Percentiles rank a stretch among this genome's conserved stretches.
Evolutionary conservation across 768 basidiomycete genomes (phyloP).

Genomic region (Suillus brevipes): DNA sequence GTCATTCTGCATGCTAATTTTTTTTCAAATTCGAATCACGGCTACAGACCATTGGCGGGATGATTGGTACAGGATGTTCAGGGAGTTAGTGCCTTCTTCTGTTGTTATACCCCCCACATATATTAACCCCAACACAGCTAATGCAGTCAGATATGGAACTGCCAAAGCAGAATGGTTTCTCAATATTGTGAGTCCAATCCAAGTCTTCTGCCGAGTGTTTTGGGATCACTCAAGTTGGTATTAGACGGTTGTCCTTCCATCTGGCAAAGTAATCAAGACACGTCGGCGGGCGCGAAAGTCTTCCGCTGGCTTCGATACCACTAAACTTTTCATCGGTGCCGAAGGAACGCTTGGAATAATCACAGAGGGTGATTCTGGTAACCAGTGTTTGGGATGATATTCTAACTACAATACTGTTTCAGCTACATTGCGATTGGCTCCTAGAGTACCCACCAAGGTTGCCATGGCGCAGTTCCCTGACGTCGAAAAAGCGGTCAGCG

Average conservation of each 20-base stretch:
- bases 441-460: slow-evolving; percentile 78
- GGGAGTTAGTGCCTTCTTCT: slow-evolving; percentile 56
- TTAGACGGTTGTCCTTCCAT: slow-evolving; percentile 82
- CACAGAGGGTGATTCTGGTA: slow-evolving; percentile 61
- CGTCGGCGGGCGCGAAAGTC: slow-evolving; percentile 79
- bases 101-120: not conserved
- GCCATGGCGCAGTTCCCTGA: slow-evolving; percentile 86
- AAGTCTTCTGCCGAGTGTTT: slow-evolving; percentile 6
- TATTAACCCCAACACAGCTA: slow-evolving; percentile 44
- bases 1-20: slow-evolving; percentile 17
- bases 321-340: slow-evolving; percentile 87
- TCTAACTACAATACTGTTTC: not conserved
- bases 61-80: slow-evolving; percentile 85
- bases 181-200: slow-evolving; percentile 55
- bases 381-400: slow-evolving; percentile 24
- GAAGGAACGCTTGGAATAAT: slow-evolving; percentile 90
- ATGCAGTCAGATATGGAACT: slow-evolving; percentile 84
- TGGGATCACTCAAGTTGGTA: slow-evolving; percentile 34
- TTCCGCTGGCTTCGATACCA: slow-evolving; percentile 83
- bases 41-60: slow-evolving; percentile 76
- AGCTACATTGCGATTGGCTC: slow-evolving; percentile 81
- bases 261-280: slow-evolving; percentile 86
- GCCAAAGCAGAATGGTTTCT: slow-evolving; percentile 88
- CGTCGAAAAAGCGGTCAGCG: slow-evolving; percentile 73
- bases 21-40: not conserved